Base-by-base conservation (phyloP, 2,329 filamentous ascomycete species). In the Davidsoniella neocaledoniae region DNA sequence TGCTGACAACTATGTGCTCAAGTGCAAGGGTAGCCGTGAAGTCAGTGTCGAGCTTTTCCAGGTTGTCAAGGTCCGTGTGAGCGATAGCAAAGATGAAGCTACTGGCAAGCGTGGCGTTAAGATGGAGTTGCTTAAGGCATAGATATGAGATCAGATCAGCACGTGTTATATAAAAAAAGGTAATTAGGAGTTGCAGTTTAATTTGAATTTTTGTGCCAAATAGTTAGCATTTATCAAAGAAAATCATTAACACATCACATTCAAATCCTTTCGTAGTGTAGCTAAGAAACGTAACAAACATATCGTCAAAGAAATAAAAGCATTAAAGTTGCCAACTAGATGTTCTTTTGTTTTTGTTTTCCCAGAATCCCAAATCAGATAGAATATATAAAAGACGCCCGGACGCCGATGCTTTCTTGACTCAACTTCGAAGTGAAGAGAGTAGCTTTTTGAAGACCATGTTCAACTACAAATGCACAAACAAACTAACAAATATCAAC, bases 91-190 rank as follows among this genome's bases (percentile, higher is more conserved):
- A 70, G 91, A 98, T 64, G 86, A 93, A 68, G 78, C 78, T 53
- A 95, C 90, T n/a, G 91, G 91, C 50, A 98, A 96, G 79, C 78
- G 91, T 56, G 90, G 85, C 56, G 83, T 88, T 19, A 86, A 81
- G 72, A 74, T 91, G 71, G 79, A 81, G 65, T 62, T 84, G 60
- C 67, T 82, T 17, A 60, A 59, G 43, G 58, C 59, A 21, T 61
- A 54, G 52, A 37, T 43, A 40, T 29, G 23, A 16, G 57, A 10
- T 12, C 16, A 16, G 57, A 10, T 12, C 16, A 16, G 42, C 6
- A 16, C 9, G 40, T 36, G 36, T 23, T 48, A 43, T 33, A 40
- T 23, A 46, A 55, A 48, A 44, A 25, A 46, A 46, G 41, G 16
- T 21, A 43, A 14, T 21, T 6, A 38, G 36, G 26, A 43, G 38